Conservation (phyloP, 306 rosid genomes). For the Prunus armeniaca region DNA sequence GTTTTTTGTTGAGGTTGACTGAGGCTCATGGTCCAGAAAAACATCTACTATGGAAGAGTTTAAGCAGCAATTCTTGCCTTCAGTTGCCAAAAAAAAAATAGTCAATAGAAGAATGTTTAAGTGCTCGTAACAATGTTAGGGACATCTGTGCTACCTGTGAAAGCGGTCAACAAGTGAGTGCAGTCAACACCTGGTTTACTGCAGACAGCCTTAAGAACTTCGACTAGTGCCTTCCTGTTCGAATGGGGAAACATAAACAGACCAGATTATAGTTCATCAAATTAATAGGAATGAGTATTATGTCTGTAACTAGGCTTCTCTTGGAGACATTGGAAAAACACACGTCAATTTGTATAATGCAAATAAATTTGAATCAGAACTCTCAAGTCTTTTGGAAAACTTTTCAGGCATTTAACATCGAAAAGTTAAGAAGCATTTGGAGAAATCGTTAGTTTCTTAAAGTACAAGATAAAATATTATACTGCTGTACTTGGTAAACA, state of each 20-base stretch:
- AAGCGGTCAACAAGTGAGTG: constrained; percentile 61
- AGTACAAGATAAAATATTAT: too few relatives aligned
- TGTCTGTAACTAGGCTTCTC: too few relatives aligned
- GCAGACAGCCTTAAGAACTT: constrained; percentile 65
- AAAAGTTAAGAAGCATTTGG: too few relatives aligned
- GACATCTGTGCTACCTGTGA: constrained; percentile 57
- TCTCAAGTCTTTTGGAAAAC: too few relatives aligned
- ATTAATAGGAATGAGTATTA: too few relatives aligned
- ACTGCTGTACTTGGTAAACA: background rate
- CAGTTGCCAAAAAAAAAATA: background rate
- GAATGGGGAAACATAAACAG: background rate
- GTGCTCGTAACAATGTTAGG: background rate
- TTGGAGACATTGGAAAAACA: too few relatives aligned
- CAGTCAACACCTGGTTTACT: constrained; percentile 66
- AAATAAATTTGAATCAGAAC: too few relatives aligned
- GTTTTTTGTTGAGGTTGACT: constrained; percentile 83
- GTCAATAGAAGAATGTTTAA: background rate
- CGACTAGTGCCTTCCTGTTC: constrained; percentile 42
- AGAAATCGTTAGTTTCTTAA: too few relatives aligned
- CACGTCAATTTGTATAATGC: too few relatives aligned
- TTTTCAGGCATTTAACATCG: too few relatives aligned
- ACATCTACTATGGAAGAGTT: constrained; percentile 55
- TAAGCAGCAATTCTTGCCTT: constrained; percentile 70
- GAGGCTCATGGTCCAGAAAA: constrained; percentile 83
- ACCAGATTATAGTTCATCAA: background rate